Percentiles rank a stretch among this genome's conserved stretches.
Conservation (phyloP, 345 rosid species). For the Linum trigynum region DNA sequence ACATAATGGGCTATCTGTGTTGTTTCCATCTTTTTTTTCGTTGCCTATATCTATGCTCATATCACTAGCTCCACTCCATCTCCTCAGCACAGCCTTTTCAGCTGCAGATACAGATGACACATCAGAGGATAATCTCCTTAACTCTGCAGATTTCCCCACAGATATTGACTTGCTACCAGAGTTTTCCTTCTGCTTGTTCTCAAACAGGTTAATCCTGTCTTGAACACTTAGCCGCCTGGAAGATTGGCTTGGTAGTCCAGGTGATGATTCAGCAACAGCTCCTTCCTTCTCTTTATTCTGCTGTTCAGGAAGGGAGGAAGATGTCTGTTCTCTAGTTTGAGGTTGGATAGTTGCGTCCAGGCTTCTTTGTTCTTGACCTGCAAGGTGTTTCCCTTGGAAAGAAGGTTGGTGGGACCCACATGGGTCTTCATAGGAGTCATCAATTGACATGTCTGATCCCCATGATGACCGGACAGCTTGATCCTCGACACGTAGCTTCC, state of each 20-base stretch:
- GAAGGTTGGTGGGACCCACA: slow-evolving; percentile 30
- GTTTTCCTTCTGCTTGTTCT: slow-evolving; percentile 81
- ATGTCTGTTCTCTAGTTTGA: slow-evolving; percentile 33
- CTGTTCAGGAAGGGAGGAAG: slow-evolving; percentile 17
- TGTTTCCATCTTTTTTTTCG: slow-evolving; percentile 42
- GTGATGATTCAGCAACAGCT: slow-evolving; percentile 29
- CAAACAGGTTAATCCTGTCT: slow-evolving; percentile 92
- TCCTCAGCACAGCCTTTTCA: slow-evolving; percentile 74
- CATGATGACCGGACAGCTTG: slow-evolving; percentile 59
- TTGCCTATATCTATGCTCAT: slow-evolving; percentile 91
- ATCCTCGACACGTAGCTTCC: slow-evolving; percentile 52
- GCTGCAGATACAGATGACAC: slow-evolving; percentile 30
- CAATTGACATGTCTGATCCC: slow-evolving; percentile 97
- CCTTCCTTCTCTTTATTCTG: slow-evolving; percentile 38
- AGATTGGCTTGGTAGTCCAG: slow-evolving; percentile 49
- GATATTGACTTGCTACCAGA: slow-evolving; percentile 49
- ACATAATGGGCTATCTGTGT: slow-evolving; percentile 51
- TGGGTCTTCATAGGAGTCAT: slow-evolving; percentile 57
- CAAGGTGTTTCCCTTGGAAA: slow-evolving; percentile 25
- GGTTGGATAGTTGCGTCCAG: slow-evolving; percentile 25
- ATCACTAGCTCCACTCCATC: slow-evolving; percentile 99
- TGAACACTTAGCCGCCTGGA: slow-evolving; percentile 92
- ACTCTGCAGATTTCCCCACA: slow-evolving; percentile 58
- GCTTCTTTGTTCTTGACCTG: slow-evolving; percentile 29
- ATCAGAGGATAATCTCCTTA: slow-evolving; percentile 78